These are phyloP conservation scores for Lichtheimia ornata DNA, from an alignment of 371 early-diverging fungal species.

Conservation along the genomic window DNA sequence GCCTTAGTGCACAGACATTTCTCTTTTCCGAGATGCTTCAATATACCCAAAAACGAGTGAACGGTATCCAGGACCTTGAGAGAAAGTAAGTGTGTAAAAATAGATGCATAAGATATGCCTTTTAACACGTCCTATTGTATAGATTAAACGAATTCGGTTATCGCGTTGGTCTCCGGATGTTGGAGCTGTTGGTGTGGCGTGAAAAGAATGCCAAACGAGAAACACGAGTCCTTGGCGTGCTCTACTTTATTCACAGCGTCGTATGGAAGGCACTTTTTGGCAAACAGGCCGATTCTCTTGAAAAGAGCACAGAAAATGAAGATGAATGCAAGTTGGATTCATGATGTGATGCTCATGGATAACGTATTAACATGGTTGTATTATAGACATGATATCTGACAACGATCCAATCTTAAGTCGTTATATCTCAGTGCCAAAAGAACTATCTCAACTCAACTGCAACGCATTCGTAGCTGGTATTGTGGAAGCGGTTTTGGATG, in stretches of 20 bases:
- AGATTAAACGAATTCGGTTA: slow-evolving; percentile 92
- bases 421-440: slow-evolving; percentile 93
- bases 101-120: neutral
- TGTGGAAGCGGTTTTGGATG: slow-evolving; percentile 91
- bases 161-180: slow-evolving; percentile 85
- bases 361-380: neutral
- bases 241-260: slow-evolving; percentile 89
- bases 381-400: slow-evolving; percentile 93
- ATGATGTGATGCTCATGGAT: neutral
- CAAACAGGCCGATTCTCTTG: slow-evolving; percentile 92
- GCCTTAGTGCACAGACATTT: slow-evolving; percentile 85
- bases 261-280: slow-evolving; percentile 95
- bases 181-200: slow-evolving; percentile 86
- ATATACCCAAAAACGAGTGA: slow-evolving; percentile 91
- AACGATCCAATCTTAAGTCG: slow-evolving; percentile 88
- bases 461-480: slow-evolving; percentile 95
- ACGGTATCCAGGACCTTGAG: slow-evolving; percentile 94
- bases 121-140: neutral
- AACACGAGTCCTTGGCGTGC: slow-evolving; percentile 79
- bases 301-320: slow-evolving; percentile 90
- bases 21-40: slow-evolving; percentile 94
- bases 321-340: slow-evolving; percentile 79
- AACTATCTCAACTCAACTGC: slow-evolving; percentile 86
- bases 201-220: slow-evolving; percentile 89
- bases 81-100: slow-evolving; percentile 61